Evolutionary conservation across 139 green algal species (phyloP).

Genomic region (Chlamydomonas sp.): DNA sequence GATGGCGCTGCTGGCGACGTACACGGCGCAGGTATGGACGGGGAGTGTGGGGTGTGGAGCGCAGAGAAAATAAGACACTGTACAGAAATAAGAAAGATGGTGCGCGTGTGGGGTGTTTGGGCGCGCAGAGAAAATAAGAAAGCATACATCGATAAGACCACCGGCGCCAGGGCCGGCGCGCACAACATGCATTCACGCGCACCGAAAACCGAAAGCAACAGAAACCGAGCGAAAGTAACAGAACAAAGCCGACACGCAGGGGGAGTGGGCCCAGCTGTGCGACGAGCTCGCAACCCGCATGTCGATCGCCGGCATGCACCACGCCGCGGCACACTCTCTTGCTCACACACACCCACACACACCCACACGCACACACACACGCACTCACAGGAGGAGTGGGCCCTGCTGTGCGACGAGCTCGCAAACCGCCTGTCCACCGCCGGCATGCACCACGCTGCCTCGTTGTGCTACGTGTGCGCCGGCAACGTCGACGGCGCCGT

Average conservation of each 20-base stretch:
- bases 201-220: too few relatives aligned
- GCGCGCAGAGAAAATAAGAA: too few relatives aligned
- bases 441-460: constrained; percentile 73
- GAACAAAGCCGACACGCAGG: too few relatives aligned
- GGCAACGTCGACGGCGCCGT: constrained; percentile 84
- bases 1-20: constrained; percentile 87
- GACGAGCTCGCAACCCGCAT: constrained; percentile 64
- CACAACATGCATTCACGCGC: too few relatives aligned
- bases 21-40: constrained; percentile 38
- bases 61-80: too few relatives aligned
- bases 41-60: not conserved
- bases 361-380: too few relatives aligned
- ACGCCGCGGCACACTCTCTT: constrained; percentile 85
- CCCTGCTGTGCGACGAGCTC: constrained; percentile 43
- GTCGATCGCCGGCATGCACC: constrained; percentile 43
- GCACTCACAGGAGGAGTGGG: constrained; percentile 20
- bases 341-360: too few relatives aligned
- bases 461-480: constrained; percentile 84
- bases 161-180: too few relatives aligned
- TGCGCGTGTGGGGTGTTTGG: too few relatives aligned
- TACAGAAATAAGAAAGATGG: too few relatives aligned
- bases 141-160: too few relatives aligned
- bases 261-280: constrained; percentile 18
- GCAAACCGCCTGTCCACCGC: constrained; percentile 48
- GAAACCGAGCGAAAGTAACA: too few relatives aligned